Base-by-base conservation (phyloP, 805 yeast genomes). In the Zygosaccharomyces pseudorouxii region DNA sequence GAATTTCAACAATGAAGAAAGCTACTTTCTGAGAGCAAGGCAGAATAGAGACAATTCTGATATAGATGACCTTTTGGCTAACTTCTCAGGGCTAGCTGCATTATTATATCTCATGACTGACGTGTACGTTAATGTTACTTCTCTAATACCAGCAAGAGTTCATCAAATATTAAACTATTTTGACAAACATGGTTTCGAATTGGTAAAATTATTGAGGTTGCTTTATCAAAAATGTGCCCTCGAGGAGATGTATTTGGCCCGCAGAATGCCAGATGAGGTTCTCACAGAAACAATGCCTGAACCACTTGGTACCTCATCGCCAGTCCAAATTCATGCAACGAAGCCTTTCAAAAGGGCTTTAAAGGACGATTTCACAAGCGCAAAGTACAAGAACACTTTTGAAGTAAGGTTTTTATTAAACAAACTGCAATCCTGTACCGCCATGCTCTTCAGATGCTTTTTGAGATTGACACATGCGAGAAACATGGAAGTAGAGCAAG, bases 381-480 rank as follows among this genome's bases (percentile, higher is more conserved):
- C 85, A 0, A 81, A 80, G 55, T 80, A 71, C 65, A 84, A 84
- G 53, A 86, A 85, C 56, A 68, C 84, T 0, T 65, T 78, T 2
- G 80, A 82, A 52, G 61, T 81, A 9, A 72, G 89, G 46, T 72
- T 72, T 51, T 71, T 82, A 33, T 63, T 72, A 28, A 71, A 75
- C 44, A 71, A 78, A 28, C 63, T 80, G 23, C 84, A 80, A 53
- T 67, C 73, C 5, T 67, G 72, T 27, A 63, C 74, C 2, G 55
- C 78, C 1, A 66, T 70, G 30, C 52, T 77, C 2, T 71, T 76
- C 42, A 67, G 74, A 44, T 69, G 77, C 5, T 54, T 79, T 20
- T 64, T 75, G 5, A 68, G 75, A 47, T 59, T 79, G 10, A 71
- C 78, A 18, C 72, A 74, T 61, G 71, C 73, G 12, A 74, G 76